Base-by-base conservation (phyloP, 495 filamentous ascomycete genomes). In the Penicillium verhagenii region DNA sequence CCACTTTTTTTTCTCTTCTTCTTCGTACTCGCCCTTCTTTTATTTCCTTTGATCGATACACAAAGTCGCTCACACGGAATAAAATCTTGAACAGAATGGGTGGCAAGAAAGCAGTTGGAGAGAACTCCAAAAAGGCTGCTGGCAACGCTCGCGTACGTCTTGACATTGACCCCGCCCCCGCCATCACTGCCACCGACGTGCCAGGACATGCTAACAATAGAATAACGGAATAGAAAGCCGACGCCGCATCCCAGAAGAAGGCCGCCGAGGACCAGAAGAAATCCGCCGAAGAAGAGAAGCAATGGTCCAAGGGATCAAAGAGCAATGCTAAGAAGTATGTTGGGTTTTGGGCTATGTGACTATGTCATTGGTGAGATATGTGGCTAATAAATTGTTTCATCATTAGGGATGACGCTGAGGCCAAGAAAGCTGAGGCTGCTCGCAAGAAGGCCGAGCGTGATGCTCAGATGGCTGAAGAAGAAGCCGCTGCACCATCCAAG, bases 281-380 rank as follows among this genome's bases (percentile, higher is more conserved):
- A 28, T 83, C 82, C 1, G 80, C 75, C 0, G 83, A 70, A 35
- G 95, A 97, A 62, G 86, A 87, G 9, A 78, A 78, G 54, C 78
- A 96, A 57, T 98, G 94, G 94, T 52, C 74, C 2, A 90, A 96
- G 72, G 94, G 94, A 48, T 66, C 88, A 26, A 98, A 97, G 75
- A 83, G 77, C 52, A 89, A 73, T 54, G 68, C 88, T 20, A 97
- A 96, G 75, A 93, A 95, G 92, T 96, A 71, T 42, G 37, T 48
- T 11, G 51, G 38, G 18, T 39, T n/a, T n/a, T n/a, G n/a, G n/a
- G n/a, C n/a, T n/a, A n/a, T n/a, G n/a, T n/a, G n/a, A n/a, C n/a
- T 14, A 21, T 35, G 4, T 7, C 31, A 25, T 21, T 18, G 18
- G 26, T 16, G 37, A 42, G 6, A 16, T 18, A 11, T 18, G 49